Percentiles rank a stretch among this genome's conserved stretches.
These are phyloP conservation scores for Daldinia decipiens DNA, from an alignment of 495 filamentous ascomycete species.

Conservation along the genomic window DNA sequence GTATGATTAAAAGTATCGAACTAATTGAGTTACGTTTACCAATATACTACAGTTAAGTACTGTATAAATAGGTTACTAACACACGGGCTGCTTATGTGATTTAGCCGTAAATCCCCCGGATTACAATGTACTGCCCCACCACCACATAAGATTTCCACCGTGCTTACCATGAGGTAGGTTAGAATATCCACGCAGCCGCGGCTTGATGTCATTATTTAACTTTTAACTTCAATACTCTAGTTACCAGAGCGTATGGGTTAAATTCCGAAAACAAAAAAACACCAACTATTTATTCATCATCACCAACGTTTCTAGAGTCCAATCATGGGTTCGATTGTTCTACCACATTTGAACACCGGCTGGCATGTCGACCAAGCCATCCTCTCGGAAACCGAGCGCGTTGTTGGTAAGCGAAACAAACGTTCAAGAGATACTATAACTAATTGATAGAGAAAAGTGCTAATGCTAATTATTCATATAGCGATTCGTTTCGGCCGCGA, in stretches of 20 bases:
- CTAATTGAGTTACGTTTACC: too few species aligned
- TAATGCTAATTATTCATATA: constrained; percentile 2
- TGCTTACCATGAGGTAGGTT: too few species aligned
- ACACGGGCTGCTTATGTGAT: background rate
- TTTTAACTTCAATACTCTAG: background rate
- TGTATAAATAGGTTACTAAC: too few species aligned
- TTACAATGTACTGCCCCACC: background rate
- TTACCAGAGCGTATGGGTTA: too few species aligned
- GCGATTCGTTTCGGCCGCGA: constrained; percentile 85
- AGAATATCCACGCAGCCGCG: constrained; percentile 6
- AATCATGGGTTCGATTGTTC: constrained; percentile 73
- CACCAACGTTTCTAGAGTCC: background rate
- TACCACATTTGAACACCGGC: constrained; percentile 90
- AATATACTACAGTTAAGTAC: too few species aligned
- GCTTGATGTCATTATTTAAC: constrained; percentile 16
- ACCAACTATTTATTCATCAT: background rate
- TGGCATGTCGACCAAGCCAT: constrained; percentile 98
- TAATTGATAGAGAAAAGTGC: background rate
- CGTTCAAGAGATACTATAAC: background rate
- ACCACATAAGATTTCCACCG: constrained; percentile 1
- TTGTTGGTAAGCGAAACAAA: constrained; percentile 66
- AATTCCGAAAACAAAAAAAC: background rate
- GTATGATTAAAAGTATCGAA: too few species aligned
- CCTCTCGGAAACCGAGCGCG: constrained; percentile 89
- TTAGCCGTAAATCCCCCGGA: background rate